Base-by-base conservation (phyloP, 371 early-diverging fungal genomes). In the Capillidium heterosporum region DNA sequence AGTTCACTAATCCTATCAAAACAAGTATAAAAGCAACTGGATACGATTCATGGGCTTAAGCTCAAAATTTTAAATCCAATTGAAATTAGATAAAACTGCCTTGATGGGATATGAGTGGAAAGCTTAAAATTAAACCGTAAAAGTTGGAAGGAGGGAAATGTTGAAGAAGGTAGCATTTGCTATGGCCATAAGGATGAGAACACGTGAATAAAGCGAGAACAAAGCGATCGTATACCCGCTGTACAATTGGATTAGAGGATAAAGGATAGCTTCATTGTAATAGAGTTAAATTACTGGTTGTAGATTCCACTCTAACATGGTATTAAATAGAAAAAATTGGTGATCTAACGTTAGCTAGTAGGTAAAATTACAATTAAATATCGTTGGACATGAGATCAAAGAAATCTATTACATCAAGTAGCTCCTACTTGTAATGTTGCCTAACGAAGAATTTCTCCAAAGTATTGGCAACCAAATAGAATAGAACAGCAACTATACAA, bases 111-210 rank as follows among this genome's bases (percentile, higher is more conserved):
- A 84, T 83, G 55, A 85, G 65, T 60, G 74, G 70, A 39, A 82
- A 57, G 24, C 83, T 79, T 65, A 87, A 75, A 54, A 83, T 66
- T 50, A 84, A 68, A 4, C 80, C 76, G 60, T 82, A 87, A 54
- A 87, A 81, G 60, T 87, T 85, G 57, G 80, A 77, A 15, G 85
- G 32, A 87, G 61, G 32, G 83, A 82, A 56, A 87, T 60, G 61
- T 87, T 87, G 67, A 80, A 87, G 57, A 84, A 74, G 21, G 84
- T 74, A 1, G 87, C 84, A 26, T 82, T 81, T 32, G 74, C 71
- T 53, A 75, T 57, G 4, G 78, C 71, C 67, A 85, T 77, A 60
- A 87, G 59, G 55, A 81, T 63, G 2, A 85, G 85, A 0, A 77
- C 75, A 19, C 77, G 58, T 8, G 81, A 70, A 62, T 87, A 85